Evolutionary conservation across 768 basidiomycete species (phyloP).

Genomic region (Pulveroboletus sp.): DNA sequence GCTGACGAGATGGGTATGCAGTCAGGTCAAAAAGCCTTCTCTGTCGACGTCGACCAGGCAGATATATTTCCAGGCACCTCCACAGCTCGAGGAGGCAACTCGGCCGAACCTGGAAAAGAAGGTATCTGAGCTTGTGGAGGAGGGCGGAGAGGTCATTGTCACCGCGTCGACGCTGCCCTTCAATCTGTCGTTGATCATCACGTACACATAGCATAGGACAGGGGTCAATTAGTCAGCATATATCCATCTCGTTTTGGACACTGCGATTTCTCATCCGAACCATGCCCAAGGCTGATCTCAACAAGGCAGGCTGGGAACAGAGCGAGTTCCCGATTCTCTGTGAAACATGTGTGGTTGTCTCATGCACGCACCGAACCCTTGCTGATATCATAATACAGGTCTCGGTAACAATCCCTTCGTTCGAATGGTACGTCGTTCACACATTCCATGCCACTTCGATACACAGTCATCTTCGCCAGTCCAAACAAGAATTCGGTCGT

Average conservation of each 20-base stretch:
- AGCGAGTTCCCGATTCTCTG: conserved; percentile 92
- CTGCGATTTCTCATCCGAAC: conserved; percentile 1
- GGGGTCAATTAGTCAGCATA: conserved; percentile 28
- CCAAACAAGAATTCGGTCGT: conserved; percentile 93
- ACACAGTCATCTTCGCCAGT: conserved; percentile 59
- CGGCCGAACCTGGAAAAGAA: conserved; percentile 88
- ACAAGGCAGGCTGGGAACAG: conserved; percentile 93
- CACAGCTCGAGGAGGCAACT: conserved; percentile 83
- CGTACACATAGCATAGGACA: conserved; percentile 39
- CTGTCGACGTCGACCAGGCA: conserved; percentile 70
- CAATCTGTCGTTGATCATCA: conserved; percentile 65
- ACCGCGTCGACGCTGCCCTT: conserved; percentile 90
- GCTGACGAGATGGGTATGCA: conserved; percentile 32
- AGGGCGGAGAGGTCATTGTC: conserved; percentile 78
- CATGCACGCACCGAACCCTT: not conserved
- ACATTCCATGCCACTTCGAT: not conserved
- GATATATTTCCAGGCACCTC: conserved; percentile 92
- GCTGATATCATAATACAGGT: conserved; percentile 42
- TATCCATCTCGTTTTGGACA: conserved; percentile 4
- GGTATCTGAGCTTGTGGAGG: conserved; percentile 72
- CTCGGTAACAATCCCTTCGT: conserved; percentile 89
- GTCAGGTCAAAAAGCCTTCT: conserved; percentile 97
- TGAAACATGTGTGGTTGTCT: conserved; percentile 69
- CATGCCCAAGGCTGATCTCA: conserved; percentile 88
- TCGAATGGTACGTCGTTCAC: conserved; percentile 67